These are phyloP conservation scores for Kodamaea sp. DNA, from an alignment of 1,139 yeast species.

Conservation along the genomic window DNA sequence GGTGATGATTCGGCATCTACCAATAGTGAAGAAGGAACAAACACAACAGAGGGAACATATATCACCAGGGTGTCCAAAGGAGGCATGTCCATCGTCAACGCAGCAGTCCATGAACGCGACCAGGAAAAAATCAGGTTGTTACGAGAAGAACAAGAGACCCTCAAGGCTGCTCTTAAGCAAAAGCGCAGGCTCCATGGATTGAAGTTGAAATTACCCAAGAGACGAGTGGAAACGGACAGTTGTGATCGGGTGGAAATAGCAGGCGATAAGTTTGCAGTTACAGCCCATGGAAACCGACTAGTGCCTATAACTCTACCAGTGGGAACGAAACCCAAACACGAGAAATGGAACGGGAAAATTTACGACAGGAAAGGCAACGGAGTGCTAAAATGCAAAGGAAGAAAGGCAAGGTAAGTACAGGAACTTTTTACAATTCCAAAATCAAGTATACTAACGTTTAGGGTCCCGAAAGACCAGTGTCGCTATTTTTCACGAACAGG, in stretches of 20 bases:
- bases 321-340: conserved; percentile 14
- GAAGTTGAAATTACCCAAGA: conserved; percentile 14
- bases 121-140: conserved; percentile 16
- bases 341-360: conserved; percentile 32
- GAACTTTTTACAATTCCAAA: too few species aligned
- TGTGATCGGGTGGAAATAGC: conserved; percentile 41
- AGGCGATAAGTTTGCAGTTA: conserved; percentile 36
- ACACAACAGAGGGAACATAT: conserved; percentile 12
- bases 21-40: not conserved
- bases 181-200: conserved; percentile 12
- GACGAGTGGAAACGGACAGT: conserved; percentile 30
- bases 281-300: conserved; percentile 33
- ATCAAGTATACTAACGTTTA: conserved; percentile 21
- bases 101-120: conserved; percentile 35
- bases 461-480: conserved; percentile 29
- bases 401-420: conserved; percentile 13
- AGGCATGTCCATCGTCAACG: conserved; percentile 40
- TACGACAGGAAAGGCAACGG: conserved; percentile 33
- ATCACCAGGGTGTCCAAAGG: conserved; percentile 28
- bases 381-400: conserved; percentile 20
- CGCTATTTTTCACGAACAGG: conserved; percentile 44
- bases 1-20: not conserved
- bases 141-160: conserved; percentile 16
- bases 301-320: conserved; percentile 27
- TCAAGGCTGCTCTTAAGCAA: conserved; percentile 19